phyloP scores from a whole-genome alignment of 495 filamentous ascomycete genomes.

The Neurospora terricola region DNA sequence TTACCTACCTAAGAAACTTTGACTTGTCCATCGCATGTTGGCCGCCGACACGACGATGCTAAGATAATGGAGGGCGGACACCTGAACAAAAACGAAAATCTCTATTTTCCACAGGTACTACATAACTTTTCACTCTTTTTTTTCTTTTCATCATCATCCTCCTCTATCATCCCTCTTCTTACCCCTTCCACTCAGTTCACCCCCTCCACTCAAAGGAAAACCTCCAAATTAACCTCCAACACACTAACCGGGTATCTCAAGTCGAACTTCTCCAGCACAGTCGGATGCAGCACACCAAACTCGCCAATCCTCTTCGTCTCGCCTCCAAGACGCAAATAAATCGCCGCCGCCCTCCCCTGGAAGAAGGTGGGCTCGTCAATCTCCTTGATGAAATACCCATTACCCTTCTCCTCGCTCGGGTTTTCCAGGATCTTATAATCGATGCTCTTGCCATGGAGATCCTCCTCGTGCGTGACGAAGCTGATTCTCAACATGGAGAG shows the following conservation, averaged over 20 bases:
- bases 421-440: conserved; percentile 42
- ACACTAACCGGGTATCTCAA: conserved; percentile 88
- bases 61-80: no score
- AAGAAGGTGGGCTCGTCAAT: conserved; percentile 88
- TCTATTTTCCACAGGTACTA: no score
- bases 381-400: conserved; percentile 80
- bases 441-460: conserved; percentile 41
- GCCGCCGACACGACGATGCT: no score
- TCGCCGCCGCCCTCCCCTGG: conserved; percentile 73
- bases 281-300: conserved; percentile 90
- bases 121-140: no score
- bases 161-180: no score
- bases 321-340: conserved; percentile 61
- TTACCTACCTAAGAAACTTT: no score
- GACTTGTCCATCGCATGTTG: no score
- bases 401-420: conserved; percentile 41
- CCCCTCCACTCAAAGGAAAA: conserved; percentile 57
- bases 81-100: no score
- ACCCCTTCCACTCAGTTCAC: neutral
- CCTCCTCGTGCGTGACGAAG: conserved; percentile 69
- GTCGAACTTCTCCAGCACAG: conserved; percentile 87
- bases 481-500: conserved; percentile 84
- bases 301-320: conserved; percentile 66
- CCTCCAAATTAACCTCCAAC: conserved; percentile 91
- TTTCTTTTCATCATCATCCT: neutral